A percentile compares a stretch with the other conserved stretches of the same genome.
These are phyloP conservation scores for Penicillium aurantiogriseum DNA, from an alignment of 2,329 filamentous ascomycete species.

Conservation along the genomic window DNA sequence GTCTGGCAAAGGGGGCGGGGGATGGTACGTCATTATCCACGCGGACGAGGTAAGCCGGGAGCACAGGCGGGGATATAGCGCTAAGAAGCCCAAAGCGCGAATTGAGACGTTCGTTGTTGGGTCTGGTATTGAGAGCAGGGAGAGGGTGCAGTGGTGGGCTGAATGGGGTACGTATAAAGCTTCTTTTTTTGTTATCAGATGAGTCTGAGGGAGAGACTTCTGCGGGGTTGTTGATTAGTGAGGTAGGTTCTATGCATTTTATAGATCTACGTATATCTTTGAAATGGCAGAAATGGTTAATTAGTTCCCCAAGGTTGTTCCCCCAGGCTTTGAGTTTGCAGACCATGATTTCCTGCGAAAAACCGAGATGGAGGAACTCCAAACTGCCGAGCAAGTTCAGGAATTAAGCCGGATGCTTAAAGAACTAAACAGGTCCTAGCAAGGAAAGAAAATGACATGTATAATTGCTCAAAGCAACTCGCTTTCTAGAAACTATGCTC, in stretches of 20 bases:
- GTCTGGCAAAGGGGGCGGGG: constrained; percentile 64
- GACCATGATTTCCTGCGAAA: constrained; percentile 65
- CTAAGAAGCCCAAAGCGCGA: constrained; percentile 27
- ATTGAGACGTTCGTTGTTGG: constrained; percentile 67
- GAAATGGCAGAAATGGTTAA: constrained; percentile 3
- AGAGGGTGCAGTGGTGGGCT: constrained; percentile 67
- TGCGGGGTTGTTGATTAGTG: constrained; percentile 55
- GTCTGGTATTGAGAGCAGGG: constrained; percentile 55
- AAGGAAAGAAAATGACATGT: not conserved
- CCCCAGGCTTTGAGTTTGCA: constrained; percentile 65
- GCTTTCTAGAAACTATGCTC: not conserved
- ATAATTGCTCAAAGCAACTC: not conserved
- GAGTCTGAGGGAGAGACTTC: not conserved
- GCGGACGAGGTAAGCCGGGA: constrained; percentile 24
- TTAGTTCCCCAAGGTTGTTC: constrained; percentile 33
- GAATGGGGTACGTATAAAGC: constrained; percentile 62
- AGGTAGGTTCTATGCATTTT: constrained; percentile 38
- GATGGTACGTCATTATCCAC: constrained; percentile 64
- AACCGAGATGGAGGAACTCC: constrained; percentile 51
- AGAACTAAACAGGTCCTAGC: not conserved
- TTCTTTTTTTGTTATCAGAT: constrained; percentile 57
- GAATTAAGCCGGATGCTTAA: not conserved
- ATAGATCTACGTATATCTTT: not conserved
- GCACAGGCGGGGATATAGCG: not conserved
- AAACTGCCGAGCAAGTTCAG: constrained; percentile 50